Percentiles rank a stretch among this genome's conserved stretches.
phyloP scores from a whole-genome alignment of 192 early-diverging fungal genomes.

The Coemansia pectinata region DNA sequence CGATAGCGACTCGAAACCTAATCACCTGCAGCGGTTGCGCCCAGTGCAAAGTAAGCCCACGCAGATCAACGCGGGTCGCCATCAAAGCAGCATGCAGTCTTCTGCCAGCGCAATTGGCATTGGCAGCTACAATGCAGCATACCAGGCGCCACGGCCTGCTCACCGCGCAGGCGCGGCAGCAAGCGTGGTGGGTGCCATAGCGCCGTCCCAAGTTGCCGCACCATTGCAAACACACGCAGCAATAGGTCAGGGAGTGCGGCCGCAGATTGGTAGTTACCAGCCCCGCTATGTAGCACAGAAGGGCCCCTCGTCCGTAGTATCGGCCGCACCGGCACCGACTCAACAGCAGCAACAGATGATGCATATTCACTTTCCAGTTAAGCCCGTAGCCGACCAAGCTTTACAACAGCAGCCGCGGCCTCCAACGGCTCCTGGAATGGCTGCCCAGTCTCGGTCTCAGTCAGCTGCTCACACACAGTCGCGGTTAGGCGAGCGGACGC shows the following conservation, averaged over 20 bases:
- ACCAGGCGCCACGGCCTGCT: conserved; percentile 28
- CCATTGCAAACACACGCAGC: conserved; percentile 23
- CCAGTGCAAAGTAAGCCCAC: conserved; percentile 20
- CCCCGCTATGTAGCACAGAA: conserved; percentile 41
- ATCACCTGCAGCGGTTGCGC: conserved; percentile 17
- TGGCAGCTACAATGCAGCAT: conserved; percentile 34
- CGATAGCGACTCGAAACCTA: conserved; percentile 14
- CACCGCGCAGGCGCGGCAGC: conserved; percentile 44
- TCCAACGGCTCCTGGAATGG: background rate
- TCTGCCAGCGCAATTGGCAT: conserved; percentile 52
- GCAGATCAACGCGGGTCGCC: conserved; percentile 20
- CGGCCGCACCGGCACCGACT: conserved; percentile 34
- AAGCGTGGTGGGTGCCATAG: conserved; percentile 30
- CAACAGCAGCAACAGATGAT: conserved; percentile 20
- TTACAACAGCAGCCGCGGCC: conserved; percentile 15
- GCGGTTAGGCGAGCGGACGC: conserved; percentile 24
- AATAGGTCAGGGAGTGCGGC: conserved; percentile 29
- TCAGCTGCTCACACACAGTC: conserved; percentile 24
- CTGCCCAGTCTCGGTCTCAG: conserved; percentile 14
- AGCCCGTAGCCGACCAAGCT: conserved; percentile 5
- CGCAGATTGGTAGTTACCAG: conserved; percentile 49
- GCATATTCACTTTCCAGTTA: conserved; percentile 17
- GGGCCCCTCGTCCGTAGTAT: conserved; percentile 47
- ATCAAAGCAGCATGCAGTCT: conserved; percentile 29
- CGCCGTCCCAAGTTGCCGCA: conserved; percentile 25